Conservation (phyloP, 1,139 yeast species). For the Yamadazyma atmosphaerica region DNA sequence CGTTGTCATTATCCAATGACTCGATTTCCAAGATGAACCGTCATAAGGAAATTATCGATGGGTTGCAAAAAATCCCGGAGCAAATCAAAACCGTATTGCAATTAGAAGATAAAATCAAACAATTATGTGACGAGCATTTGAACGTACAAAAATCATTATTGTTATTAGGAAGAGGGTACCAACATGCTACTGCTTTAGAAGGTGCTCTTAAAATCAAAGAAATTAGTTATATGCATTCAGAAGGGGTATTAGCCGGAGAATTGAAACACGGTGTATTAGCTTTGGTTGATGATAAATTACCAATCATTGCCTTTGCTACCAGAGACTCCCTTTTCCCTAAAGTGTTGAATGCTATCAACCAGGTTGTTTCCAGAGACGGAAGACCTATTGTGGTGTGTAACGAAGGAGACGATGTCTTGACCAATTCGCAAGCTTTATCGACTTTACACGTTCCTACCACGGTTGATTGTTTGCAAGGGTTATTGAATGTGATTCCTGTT, state of each 20-base stretch:
- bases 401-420: conserved; percentile 73
- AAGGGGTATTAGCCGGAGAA: conserved; percentile 99
- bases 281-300: conserved; percentile 88
- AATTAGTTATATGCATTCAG: conserved; percentile 98
- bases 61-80: conserved; percentile 78
- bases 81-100: conserved; percentile 79
- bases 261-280: conserved; percentile 98
- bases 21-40: conserved; percentile 74
- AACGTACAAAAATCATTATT: conserved; percentile 83
- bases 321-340: conserved; percentile 96
- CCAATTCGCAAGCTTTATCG: conserved; percentile 56
- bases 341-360: conserved; percentile 93
- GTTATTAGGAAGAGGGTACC: conserved; percentile 96
- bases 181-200: conserved; percentile 95
- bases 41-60: conserved; percentile 83
- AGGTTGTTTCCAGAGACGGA: conserved; percentile 96
- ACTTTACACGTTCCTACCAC: conserved; percentile 90
- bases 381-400: conserved; percentile 93
- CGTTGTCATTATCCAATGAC: conserved; percentile 90
- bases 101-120: conserved; percentile 73
- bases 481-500: conserved; percentile 89
- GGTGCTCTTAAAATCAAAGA: conserved; percentile 98
- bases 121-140: conserved; percentile 69
- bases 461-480: conserved; percentile 96
- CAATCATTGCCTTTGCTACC: conserved; percentile 96